phyloP scores from a whole-genome alignment of 176 grass and related monocot genomes.

The Musa acuminata region DNA sequence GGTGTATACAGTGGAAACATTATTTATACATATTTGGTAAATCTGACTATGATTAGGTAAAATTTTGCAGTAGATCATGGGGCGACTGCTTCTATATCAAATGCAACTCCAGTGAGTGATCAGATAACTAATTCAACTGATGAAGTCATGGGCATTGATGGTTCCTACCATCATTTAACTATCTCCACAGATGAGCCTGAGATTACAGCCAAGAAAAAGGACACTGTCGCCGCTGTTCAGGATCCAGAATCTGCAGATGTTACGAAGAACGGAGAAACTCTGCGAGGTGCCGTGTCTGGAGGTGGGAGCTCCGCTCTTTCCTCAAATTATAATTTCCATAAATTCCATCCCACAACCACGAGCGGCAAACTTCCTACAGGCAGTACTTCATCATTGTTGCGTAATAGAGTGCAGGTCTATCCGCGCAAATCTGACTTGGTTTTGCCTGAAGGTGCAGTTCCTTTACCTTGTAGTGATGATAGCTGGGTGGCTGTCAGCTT shows the following conservation, averaged over 20 bases:
- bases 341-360: neutral
- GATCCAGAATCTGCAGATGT: neutral
- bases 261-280: neutral
- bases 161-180: neutral
- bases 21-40: neutral
- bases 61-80: neutral
- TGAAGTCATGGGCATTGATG: neutral
- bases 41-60: neutral
- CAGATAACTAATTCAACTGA: neutral
- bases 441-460: slow-evolving; percentile 1
- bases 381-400: neutral
- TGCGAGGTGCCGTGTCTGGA: neutral
- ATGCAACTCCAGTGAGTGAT: neutral
- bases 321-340: neutral
- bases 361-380: neutral
- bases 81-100: neutral
- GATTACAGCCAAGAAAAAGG: neutral
- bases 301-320: neutral
- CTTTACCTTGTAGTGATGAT: neutral
- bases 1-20: neutral
- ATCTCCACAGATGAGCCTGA: neutral
- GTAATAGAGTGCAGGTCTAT: slow-evolving; percentile 7
- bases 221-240: neutral
- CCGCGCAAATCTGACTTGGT: slow-evolving; percentile 7
- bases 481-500: slow-evolving; percentile 6